Conservation (phyloP, 768 basidiomycete genomes). For the Mycena filopes region DNA sequence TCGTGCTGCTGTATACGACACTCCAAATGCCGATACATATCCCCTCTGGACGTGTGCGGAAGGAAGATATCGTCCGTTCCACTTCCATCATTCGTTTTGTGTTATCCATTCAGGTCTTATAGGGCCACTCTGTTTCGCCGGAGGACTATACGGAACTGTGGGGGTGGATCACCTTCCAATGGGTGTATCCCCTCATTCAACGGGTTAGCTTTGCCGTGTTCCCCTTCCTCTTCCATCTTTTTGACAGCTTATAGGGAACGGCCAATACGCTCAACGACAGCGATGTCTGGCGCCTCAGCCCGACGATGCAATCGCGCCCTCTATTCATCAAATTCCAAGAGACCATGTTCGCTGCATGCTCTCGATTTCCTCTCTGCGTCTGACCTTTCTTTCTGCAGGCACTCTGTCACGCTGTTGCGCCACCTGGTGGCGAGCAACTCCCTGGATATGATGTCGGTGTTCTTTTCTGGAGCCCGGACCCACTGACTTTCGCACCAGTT, state of each 20-base stretch:
- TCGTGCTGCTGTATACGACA: constrained; percentile 56
- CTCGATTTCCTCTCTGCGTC: background rate
- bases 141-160: constrained; percentile 82
- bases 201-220: constrained; percentile 44
- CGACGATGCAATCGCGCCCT: constrained; percentile 72
- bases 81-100: background rate
- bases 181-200: constrained; percentile 73
- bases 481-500: constrained; percentile 38
- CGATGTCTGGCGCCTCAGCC: constrained; percentile 79
- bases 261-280: constrained; percentile 68
- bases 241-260: constrained; percentile 47
- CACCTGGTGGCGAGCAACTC: constrained; percentile 56
- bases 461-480: no score
- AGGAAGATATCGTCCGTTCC: constrained; percentile 68
- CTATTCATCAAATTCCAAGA: constrained; percentile 62
- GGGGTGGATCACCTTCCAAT: constrained; percentile 77
- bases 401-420: constrained; percentile 52
- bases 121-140: constrained; percentile 42
- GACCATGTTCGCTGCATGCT: background rate
- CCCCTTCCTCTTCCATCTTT: background rate
- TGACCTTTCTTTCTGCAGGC: background rate
- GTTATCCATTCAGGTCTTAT: background rate
- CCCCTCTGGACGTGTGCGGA: constrained; percentile 62
- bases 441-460: constrained; percentile 54
- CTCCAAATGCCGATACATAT: constrained; percentile 72